Conservation (phyloP, 352 stramenopile genomes). For the Pythium plurisporium region DNA sequence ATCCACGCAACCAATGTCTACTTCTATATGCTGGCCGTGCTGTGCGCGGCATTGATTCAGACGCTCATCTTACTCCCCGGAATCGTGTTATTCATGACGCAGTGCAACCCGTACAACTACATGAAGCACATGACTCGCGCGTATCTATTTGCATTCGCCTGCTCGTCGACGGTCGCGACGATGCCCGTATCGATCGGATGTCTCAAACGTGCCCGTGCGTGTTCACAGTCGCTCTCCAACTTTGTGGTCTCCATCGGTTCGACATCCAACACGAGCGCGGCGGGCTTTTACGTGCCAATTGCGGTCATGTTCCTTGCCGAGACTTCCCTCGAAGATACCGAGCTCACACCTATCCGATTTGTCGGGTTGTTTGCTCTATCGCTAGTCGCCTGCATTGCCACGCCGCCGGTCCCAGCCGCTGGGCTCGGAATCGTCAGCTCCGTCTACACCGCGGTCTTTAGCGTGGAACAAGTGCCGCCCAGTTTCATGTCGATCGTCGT, state of each 20-base stretch:
- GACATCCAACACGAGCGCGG: slow-evolving; percentile 50
- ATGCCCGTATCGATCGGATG: slow-evolving; percentile 59
- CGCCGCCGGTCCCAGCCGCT: slow-evolving; percentile 42
- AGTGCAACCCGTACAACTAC: slow-evolving; percentile 64
- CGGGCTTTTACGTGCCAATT: slow-evolving; percentile 55
- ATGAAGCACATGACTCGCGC: slow-evolving; percentile 58
- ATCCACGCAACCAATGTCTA: neutral
- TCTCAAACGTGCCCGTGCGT: slow-evolving; percentile 52
- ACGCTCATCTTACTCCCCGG: neutral
- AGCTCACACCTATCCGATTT: slow-evolving; percentile 43
- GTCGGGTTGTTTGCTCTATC: slow-evolving; percentile 52
- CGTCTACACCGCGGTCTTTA: slow-evolving; percentile 1
- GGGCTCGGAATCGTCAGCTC: slow-evolving; percentile 10
- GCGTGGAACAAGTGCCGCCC: slow-evolving; percentile 24
- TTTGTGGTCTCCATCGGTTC: slow-evolving; percentile 72
- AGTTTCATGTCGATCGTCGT: slow-evolving; percentile 29
- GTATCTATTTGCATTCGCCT: slow-evolving; percentile 64
- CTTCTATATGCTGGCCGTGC: slow-evolving; percentile 1
- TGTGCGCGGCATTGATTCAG: neutral
- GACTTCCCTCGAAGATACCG: slow-evolving; percentile 36
- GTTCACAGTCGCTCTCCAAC: slow-evolving; percentile 64
- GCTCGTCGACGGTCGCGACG: slow-evolving; percentile 58
- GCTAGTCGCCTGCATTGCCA: slow-evolving; percentile 44
- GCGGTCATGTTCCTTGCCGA: slow-evolving; percentile 57
- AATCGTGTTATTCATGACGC: slow-evolving; percentile 28